These are phyloP conservation scores for Aphanomyces cochlioides DNA, from an alignment of 352 stramenopile genomes.

Conservation along the genomic window DNA sequence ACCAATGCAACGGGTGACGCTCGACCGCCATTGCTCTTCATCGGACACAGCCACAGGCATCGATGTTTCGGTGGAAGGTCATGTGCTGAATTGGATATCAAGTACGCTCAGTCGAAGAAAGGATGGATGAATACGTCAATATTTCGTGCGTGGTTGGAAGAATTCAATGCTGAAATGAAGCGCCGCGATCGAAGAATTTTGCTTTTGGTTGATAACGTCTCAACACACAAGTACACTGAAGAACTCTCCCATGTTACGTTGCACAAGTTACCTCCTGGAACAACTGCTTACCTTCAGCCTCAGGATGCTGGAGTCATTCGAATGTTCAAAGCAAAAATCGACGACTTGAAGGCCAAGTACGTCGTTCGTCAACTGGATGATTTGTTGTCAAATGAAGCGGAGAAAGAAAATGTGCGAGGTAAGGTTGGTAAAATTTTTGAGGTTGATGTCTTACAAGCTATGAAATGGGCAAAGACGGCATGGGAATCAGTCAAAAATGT, in stretches of 20 bases:
- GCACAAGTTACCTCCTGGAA: not conserved
- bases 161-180: not conserved
- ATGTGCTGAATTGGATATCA: not conserved
- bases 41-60: not conserved
- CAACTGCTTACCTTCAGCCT: conserved; percentile 1
- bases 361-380: not conserved
- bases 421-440: no score
- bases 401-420: no score
- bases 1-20: not conserved
- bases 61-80: not conserved
- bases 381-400: no score
- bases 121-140: conserved; percentile 8
- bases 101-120: not conserved
- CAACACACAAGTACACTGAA: not conserved
- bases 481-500: no score
- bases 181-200: not conserved
- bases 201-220: conserved; percentile 7
- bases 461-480: no score
- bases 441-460: no score
- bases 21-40: not conserved
- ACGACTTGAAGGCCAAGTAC: not conserved
- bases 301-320: conserved; percentile 10
- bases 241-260: not conserved
- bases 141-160: not conserved
- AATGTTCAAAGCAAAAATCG: conserved; percentile 13